These are phyloP conservation scores for Xylaria castorea DNA, from an alignment of 495 filamentous ascomycete genomes.

Conservation along the genomic window DNA sequence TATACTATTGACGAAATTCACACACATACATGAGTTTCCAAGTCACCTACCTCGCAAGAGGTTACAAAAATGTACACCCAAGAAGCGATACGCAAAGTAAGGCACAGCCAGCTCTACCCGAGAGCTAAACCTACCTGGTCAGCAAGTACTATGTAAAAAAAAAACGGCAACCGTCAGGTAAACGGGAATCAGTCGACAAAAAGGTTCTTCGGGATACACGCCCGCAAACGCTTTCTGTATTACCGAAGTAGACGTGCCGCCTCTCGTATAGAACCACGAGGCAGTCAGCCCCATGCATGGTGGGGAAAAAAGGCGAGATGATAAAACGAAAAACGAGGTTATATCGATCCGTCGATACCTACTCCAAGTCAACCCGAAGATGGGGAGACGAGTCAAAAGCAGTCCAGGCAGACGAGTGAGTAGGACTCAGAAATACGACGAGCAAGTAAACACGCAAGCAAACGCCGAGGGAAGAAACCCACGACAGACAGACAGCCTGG, in stretches of 20 bases:
- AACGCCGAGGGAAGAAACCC: not conserved
- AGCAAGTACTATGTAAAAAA: not conserved
- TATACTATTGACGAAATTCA: not conserved
- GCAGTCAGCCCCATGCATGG: not conserved
- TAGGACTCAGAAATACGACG: not conserved
- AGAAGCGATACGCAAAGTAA: not conserved
- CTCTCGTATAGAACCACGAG: not conserved
- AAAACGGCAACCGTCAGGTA: not conserved
- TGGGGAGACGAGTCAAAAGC: not conserved
- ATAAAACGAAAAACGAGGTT: not conserved
- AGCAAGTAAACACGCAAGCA: not conserved
- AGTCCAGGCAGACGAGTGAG: not conserved
- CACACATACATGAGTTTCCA: not conserved
- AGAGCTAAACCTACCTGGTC: not conserved
- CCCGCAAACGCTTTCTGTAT: not conserved
- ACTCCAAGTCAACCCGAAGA: not conserved
- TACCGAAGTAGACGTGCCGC: not conserved
- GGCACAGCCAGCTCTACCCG: not conserved
- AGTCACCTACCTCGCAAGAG: not conserved
- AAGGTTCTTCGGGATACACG: not conserved
- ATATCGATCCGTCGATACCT: not conserved
- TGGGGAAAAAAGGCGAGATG: not conserved
- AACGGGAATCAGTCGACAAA: not conserved
- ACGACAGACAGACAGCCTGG: not conserved
- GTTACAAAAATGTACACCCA: not conserved